A percentile compares a stretch with the other conserved stretches of the same genome.
Conservation (phyloP, 2,329 filamentous ascomycete genomes). For the Malbranchea zuffiana region DNA sequence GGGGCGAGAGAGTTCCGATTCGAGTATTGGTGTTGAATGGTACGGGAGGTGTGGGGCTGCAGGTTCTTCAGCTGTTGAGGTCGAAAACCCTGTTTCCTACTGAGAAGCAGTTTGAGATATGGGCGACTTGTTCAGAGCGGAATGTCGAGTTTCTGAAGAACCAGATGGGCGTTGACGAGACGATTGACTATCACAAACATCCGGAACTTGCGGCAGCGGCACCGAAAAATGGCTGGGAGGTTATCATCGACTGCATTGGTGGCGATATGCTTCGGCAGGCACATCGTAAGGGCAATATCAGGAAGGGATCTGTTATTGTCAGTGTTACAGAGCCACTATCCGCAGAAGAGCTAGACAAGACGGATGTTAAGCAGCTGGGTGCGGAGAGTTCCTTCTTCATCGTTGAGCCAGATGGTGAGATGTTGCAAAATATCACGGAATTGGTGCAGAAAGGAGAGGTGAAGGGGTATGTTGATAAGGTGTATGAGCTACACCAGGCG, state of each 20-base stretch:
- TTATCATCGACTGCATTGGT: conserved; percentile 33
- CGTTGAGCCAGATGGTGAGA: conserved; percentile 27
- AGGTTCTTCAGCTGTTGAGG: conserved; percentile 30
- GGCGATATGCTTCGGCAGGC: conserved; percentile 25
- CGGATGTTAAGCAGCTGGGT: conserved; percentile 4
- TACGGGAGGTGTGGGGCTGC: conserved; percentile 27
- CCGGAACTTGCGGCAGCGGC: conserved; percentile 25
- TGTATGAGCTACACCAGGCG: conserved; percentile 27
- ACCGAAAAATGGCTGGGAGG: conserved; percentile 21
- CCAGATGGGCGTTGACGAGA: conserved; percentile 25
- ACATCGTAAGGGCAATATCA: conserved; percentile 25
- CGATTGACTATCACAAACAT: conserved; percentile 18
- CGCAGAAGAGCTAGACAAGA: conserved; percentile 7
- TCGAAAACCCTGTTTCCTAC: conserved; percentile 25
- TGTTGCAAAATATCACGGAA: conserved; percentile 25
- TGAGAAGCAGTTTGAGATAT: conserved; percentile 26
- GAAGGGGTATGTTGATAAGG: conserved; percentile 24
- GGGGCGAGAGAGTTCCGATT: conserved; percentile 14
- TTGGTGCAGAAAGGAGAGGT: conserved; percentile 28
- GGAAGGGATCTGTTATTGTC: conserved; percentile 26
- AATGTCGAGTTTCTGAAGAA: conserved; percentile 22
- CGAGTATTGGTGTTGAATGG: conserved; percentile 32
- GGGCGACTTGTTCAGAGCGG: conserved; percentile 24
- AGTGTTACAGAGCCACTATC: conserved; percentile 23
- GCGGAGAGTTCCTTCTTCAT: conserved; percentile 26